Evolutionary conservation across 768 basidiomycete species (phyloP), one percentile per base, ranked within the genome.

Genomic region (Cystobasidium tubakii): DNA sequence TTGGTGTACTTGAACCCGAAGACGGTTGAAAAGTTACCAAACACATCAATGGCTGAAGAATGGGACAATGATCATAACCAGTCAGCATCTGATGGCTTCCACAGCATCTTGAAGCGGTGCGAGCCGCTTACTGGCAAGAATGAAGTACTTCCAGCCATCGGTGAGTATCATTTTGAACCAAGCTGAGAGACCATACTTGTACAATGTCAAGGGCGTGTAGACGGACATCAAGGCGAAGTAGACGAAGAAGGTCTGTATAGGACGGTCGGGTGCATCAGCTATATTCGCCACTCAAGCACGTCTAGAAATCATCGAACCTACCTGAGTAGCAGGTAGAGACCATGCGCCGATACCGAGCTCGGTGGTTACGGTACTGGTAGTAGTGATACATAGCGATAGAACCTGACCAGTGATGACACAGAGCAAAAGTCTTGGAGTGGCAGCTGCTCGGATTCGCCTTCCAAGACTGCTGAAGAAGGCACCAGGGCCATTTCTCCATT

Each of bases 81-180:
- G 44, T 39, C 39, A 66, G n/a, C n/a, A n/a, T n/a, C n/a, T n/a
- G n/a, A n/a, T n/a, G n/a, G n/a, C n/a, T 34, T 44, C 36, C 10
- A 36, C 7, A 29, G 15, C 36, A 10, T 6, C 65, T 27, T 7
- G 36, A 62, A 23, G 17, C 55, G 33, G 34, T 21, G 23, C 13
- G 55, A 29, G 13, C 17, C 44, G 60, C 57, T 62, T 71, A 46
- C 74, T 71, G 7, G 46, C 77, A 9, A 79, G 73, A 36, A 79
- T 69, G 23, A 73, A 42, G 74, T 79, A 79, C 50, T 78, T 78
- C 77, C 77, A 79, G 0, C 76, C 77, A 46, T 78, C 77, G 25
- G 74, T 77, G n/a, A 62, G 23, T 63, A 79, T n/a, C 66, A 79
- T 77, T 42, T 65, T 74, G 46, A 50, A 43, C 75, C 75, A 79